A percentile compares a stretch with the other conserved stretches of the same genome.
These are phyloP conservation scores for Nicotiana tomentosiformis DNA, from an alignment of 257 asterid genomes.

Conservation along the genomic window DNA sequence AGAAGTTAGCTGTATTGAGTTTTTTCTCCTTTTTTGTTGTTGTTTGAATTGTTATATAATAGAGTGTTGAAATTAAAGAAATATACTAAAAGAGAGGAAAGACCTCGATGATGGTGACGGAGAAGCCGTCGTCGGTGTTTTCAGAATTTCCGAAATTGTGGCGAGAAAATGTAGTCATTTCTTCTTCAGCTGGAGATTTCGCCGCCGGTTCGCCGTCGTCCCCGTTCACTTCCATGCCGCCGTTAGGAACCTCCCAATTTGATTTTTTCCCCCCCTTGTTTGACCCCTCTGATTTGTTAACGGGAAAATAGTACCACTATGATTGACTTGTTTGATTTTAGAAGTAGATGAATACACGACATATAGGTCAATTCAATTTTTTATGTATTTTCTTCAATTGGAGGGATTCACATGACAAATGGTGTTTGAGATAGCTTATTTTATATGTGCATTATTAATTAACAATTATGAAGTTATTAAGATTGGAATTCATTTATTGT, in stretches of 20 bases:
- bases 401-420: too few species aligned
- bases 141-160: slow-evolving; percentile 44
- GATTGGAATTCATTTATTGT: too few species aligned
- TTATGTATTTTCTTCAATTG: too few species aligned
- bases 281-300: not conserved
- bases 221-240: slow-evolving; percentile 15
- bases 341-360: too few species aligned
- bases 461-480: too few species aligned
- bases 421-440: too few species aligned
- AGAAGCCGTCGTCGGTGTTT: slow-evolving; percentile 34
- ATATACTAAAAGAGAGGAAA: slow-evolving; percentile 11
- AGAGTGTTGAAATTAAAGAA: not conserved
- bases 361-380: too few species aligned
- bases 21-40: not conserved
- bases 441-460: too few species aligned
- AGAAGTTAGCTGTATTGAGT: not conserved
- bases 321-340: too few species aligned
- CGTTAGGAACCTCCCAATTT: not conserved
- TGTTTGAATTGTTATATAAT: not conserved
- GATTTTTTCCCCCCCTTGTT: not conserved
- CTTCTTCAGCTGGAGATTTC: slow-evolving; percentile 21
- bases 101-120: slow-evolving; percentile 62
- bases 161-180: slow-evolving; percentile 52
- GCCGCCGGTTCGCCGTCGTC: slow-evolving; percentile 12
- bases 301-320: too few species aligned